Conservation (phyloP, 805 yeast genomes). For the Isabelozyma pseudorhagii region DNA sequence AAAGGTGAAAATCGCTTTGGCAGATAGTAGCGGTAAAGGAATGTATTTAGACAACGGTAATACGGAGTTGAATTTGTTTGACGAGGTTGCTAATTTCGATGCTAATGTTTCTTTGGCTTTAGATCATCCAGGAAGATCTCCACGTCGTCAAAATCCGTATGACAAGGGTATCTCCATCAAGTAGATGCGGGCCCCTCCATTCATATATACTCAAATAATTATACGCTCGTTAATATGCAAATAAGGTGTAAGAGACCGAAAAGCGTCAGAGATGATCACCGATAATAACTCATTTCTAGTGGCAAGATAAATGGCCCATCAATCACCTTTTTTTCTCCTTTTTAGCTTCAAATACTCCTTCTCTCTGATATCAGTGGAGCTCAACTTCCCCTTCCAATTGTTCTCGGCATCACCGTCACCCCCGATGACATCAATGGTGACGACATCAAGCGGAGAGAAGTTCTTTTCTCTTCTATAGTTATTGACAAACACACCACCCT, state of each 20-base stretch:
- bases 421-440: conserved; percentile 56
- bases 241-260: not conserved
- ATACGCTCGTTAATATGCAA: not conserved
- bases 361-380: conserved; percentile 77
- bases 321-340: no score
- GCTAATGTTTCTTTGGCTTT: conserved; percentile 62
- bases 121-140: conserved; percentile 83
- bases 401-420: conserved; percentile 38
- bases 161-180: conserved; percentile 45
- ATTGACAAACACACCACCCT: conserved; percentile 76
- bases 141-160: conserved; percentile 33
- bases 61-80: conserved; percentile 53
- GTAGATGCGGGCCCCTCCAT: conserved; percentile 5
- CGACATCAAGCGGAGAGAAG: conserved; percentile 43
- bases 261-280: no score
- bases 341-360: not conserved
- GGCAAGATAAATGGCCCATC: no score
- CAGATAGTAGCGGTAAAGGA: conserved; percentile 40
- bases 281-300: no score
- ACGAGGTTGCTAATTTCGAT: conserved; percentile 39
- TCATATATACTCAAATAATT: not conserved
- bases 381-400: conserved; percentile 67
- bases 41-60: conserved; percentile 47
- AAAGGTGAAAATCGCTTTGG: conserved; percentile 64
- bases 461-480: conserved; percentile 55